Percentiles rank a stretch among this genome's conserved stretches.
Conservation (phyloP, 2,329 filamentous ascomycete genomes). For the Canariomyces notabilis region DNA sequence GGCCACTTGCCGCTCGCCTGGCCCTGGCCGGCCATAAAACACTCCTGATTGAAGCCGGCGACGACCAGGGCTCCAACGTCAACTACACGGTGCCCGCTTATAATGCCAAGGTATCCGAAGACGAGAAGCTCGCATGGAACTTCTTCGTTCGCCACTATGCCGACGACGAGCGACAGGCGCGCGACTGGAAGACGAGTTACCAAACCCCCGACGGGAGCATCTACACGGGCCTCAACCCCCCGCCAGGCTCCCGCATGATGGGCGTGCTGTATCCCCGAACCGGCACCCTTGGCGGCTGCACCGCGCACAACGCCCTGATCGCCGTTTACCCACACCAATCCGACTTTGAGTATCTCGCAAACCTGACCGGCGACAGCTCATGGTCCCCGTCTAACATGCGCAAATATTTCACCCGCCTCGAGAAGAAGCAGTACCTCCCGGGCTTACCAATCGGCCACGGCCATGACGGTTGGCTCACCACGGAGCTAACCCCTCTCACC, state of each 20-base stretch:
- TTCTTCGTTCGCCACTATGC: slow-evolving; percentile 59
- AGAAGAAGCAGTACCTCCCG: slow-evolving; percentile 49
- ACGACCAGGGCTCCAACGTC: slow-evolving; percentile 39
- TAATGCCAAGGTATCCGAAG: slow-evolving; percentile 23
- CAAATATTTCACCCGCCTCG: slow-evolving; percentile 48
- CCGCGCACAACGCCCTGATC: slow-evolving; percentile 34
- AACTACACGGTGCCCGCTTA: slow-evolving; percentile 27
- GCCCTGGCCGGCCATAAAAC: slow-evolving; percentile 56
- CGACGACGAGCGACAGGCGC: slow-evolving; percentile 42
- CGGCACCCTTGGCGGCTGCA: slow-evolving; percentile 36
- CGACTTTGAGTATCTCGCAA: slow-evolving; percentile 39
- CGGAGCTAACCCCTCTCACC: slow-evolving; percentile 44
- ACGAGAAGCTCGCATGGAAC: slow-evolving; percentile 42
- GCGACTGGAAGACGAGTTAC: slow-evolving; percentile 47
- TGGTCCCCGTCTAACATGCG: slow-evolving; percentile 54
- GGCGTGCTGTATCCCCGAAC: slow-evolving; percentile 36
- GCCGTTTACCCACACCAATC: slow-evolving; percentile 36
- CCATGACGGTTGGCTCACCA: slow-evolving; percentile 52
- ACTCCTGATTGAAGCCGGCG: slow-evolving; percentile 55
- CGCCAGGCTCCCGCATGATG: slow-evolving; percentile 29
- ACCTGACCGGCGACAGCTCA: slow-evolving; percentile 38
- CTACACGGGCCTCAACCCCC: slow-evolving; percentile 33
- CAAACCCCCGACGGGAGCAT: slow-evolving; percentile 32
- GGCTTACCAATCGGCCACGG: slow-evolving; percentile 46
- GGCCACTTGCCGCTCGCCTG: slow-evolving; percentile 53